phyloP scores from a whole-genome alignment of 2,329 filamentous ascomycete genomes.

The Fusarium albosuccineum region DNA sequence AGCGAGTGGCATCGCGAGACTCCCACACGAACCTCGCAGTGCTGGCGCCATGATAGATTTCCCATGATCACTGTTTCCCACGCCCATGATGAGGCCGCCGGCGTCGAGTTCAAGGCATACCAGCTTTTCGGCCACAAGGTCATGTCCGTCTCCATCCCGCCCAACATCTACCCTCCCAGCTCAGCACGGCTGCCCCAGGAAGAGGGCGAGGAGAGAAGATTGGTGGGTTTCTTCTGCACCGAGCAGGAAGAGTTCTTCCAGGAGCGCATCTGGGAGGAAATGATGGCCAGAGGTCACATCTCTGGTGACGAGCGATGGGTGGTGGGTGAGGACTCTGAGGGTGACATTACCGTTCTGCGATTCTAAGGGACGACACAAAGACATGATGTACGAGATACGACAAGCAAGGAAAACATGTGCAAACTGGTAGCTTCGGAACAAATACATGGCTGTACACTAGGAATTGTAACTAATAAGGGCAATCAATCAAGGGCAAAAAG shows the following conservation, averaged over 20 bases:
- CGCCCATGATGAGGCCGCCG: constrained; percentile 59
- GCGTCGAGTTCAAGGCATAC: constrained; percentile 59
- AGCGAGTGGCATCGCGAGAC: background rate
- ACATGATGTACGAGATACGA: background rate
- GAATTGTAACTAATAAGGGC: background rate
- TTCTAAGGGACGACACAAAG: constrained; percentile 53
- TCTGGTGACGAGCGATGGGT: constrained; percentile 72
- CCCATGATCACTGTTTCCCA: constrained; percentile 64
- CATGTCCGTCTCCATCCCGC: constrained; percentile 59
- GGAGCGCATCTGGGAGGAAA: constrained; percentile 60
- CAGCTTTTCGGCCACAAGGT: constrained; percentile 63
- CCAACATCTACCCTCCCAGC: constrained; percentile 48
- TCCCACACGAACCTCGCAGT: constrained; percentile 49
- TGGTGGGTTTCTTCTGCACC: constrained; percentile 11
- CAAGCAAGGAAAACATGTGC: background rate
- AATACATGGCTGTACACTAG: background rate
- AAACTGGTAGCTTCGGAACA: too few relatives aligned
- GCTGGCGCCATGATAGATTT: constrained; percentile 68
- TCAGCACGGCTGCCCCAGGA: background rate
- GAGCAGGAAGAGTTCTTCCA: constrained; percentile 56
- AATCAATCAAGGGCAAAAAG: background rate
- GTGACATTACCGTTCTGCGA: constrained; percentile 65
- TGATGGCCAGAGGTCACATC: constrained; percentile 67
- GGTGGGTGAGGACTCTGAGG: constrained; percentile 67
- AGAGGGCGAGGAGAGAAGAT: constrained; percentile 10